Base-by-base conservation (phyloP, 2,329 filamentous ascomycete genomes). In the Coniochaeta sp. region DNA sequence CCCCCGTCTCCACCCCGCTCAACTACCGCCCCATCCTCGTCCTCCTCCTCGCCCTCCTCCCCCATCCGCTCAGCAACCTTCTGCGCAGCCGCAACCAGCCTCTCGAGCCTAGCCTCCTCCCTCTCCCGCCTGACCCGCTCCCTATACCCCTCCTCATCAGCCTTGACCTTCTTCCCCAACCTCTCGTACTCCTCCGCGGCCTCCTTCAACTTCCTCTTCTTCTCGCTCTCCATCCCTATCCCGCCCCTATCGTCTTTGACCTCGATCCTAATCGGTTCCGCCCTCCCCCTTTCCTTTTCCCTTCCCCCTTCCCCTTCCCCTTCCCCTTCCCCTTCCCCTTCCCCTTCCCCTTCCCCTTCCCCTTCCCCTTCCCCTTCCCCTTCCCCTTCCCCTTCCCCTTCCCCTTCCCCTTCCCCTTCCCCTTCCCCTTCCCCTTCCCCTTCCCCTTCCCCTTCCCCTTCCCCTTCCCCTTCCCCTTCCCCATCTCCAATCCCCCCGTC, bases 181-280 rank as follows among this genome's bases (percentile, higher is more conserved):
- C 58, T 56, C 45, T 57, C 63, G 4, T 56, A 64, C 47, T 62
- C 71, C 57, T 79, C 81, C 4, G 78, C 78, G 51, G 81, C 79
- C 66, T 90, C 86, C 40, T 79, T 71, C 20, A 83, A 63, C 63
- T 87, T 91, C 57, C 89, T 78, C 73, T 95, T 96, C 71, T 85
- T 85, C 66, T 94, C 90, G 4, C 78, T 83, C 57, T 94, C 89
- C 60, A 92, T 70, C 0, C 94, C 92, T 57, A 97, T 90, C 1
- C 92, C 94, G 14, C 83, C 85, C 3, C 87, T 79, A 61, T 87
- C 87, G 50, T 91, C 87, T 66, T 94, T 95, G 63, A 95, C 70
- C 53, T 78, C 76, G 48, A 96, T 75, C 30, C 81, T 76, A 53
- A 99, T 82, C 0, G 94, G 94, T 65, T 95, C 89, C 3, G 42